phyloP scores from a whole-genome alignment of 768 basidiomycete species.

The Crucibulum laeve region DNA sequence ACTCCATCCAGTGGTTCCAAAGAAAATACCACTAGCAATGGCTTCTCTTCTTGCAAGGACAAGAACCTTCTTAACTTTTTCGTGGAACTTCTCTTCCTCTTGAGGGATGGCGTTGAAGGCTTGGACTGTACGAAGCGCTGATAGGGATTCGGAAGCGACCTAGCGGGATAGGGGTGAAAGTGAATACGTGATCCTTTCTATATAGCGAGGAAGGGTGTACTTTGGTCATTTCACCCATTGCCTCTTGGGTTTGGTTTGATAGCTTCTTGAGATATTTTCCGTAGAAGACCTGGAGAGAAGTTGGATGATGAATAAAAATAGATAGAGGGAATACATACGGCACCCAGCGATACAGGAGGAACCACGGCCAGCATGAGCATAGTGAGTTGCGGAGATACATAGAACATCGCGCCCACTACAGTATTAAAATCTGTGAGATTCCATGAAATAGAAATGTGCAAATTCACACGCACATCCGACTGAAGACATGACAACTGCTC shows the following conservation, averaged over 20 bases:
- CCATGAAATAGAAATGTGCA: background rate
- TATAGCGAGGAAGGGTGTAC: slow-evolving; percentile 31
- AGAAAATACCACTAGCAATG: slow-evolving; percentile 88
- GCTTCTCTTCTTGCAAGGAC: slow-evolving; percentile 82
- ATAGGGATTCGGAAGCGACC: slow-evolving; percentile 88
- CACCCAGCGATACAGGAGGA: slow-evolving; percentile 81
- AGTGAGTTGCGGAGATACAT: slow-evolving; percentile 84
- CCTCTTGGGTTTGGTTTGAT: slow-evolving; percentile 89
- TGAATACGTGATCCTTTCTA: background rate
- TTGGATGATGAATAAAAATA: background rate
- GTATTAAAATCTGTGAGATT: too few species aligned
- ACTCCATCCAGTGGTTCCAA: slow-evolving; percentile 87
- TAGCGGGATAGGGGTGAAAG: slow-evolving; percentile 20
- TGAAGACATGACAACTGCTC: slow-evolving; percentile 88
- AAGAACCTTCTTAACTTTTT: slow-evolving; percentile 63
- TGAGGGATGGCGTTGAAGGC: slow-evolving; percentile 81
- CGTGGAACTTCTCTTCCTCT: slow-evolving; percentile 74
- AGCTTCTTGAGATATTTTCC: slow-evolving; percentile 92
- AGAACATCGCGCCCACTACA: slow-evolving; percentile 96
- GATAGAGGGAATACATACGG: slow-evolving; percentile 44
- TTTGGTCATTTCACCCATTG: slow-evolving; percentile 93
- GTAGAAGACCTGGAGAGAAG: slow-evolving; percentile 74
- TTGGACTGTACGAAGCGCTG: slow-evolving; percentile 85
- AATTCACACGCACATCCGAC: slow-evolving; percentile 71
- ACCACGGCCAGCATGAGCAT: slow-evolving; percentile 91